Evolutionary conservation across 1,284 basidiomycete genomes (phyloP).

Genomic region (Malassezia sp.): DNA sequence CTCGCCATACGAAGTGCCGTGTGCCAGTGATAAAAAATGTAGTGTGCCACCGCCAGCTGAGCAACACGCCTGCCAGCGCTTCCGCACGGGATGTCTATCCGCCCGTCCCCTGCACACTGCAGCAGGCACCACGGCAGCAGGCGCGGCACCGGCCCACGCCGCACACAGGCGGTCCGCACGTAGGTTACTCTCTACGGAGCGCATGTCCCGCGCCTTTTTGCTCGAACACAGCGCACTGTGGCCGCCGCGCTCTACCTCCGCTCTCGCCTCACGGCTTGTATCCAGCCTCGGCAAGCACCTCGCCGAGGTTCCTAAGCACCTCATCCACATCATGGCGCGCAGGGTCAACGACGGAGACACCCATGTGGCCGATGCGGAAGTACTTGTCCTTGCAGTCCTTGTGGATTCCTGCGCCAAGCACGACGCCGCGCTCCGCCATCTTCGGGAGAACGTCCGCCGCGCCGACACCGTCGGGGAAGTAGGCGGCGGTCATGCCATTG

Average conservation of each 20-base stretch:
- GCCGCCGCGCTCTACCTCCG: too few species aligned
- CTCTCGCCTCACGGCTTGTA: too few species aligned
- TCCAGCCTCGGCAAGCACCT: constrained; percentile 50
- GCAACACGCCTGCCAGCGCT: too few species aligned
- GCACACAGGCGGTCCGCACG: too few species aligned
- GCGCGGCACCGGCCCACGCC: too few species aligned
- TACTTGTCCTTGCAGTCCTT: constrained; percentile 67
- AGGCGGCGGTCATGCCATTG: constrained; percentile 45
- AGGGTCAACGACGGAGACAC: constrained; percentile 59
- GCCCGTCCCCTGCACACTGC: too few species aligned
- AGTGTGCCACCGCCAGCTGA: too few species aligned
- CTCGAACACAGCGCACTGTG: not conserved
- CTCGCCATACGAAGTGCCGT: too few species aligned
- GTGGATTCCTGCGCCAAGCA: constrained; percentile 82
- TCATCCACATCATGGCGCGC: constrained; percentile 58
- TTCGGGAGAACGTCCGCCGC: constrained; percentile 42
- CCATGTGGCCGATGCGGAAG: constrained; percentile 64
- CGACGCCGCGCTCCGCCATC: constrained; percentile 59
- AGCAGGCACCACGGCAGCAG: too few species aligned
- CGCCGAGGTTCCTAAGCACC: constrained; percentile 60
- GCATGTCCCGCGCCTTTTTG: not conserved
- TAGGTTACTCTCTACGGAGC: not conserved
- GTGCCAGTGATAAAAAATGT: too few species aligned
- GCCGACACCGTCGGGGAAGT: constrained; percentile 38
- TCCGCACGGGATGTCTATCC: too few species aligned